phyloP scores from a whole-genome alignment of 1,284 basidiomycete species.

The Pyrrhoderma noxium region DNA sequence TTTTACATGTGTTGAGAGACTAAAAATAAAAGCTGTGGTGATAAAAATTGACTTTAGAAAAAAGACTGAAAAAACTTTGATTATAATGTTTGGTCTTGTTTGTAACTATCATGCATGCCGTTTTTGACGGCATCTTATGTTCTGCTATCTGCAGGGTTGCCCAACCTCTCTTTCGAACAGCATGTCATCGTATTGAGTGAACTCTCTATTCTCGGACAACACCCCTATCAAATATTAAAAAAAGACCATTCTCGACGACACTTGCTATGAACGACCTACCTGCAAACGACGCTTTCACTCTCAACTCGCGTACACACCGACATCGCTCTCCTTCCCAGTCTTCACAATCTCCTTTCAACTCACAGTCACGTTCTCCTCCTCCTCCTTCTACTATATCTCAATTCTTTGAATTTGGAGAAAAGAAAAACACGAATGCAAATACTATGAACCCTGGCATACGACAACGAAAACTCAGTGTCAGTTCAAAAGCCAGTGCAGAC shows the following conservation, averaged over 20 bases:
- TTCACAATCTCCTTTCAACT: constrained; percentile 30
- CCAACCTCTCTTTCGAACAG: too few relatives aligned
- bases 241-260: background rate
- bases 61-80: too few relatives aligned
- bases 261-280: constrained; percentile 35
- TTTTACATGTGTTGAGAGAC: too few relatives aligned
- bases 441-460: background rate
- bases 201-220: background rate
- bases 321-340: constrained; percentile 32
- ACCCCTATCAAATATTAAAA: background rate
- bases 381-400: background rate
- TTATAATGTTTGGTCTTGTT: background rate
- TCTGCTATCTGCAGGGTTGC: background rate
- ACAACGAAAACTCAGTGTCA: background rate
- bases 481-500: background rate
- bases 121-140: background rate
- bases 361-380: background rate
- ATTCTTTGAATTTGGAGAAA: background rate
- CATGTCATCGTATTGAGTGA: too few relatives aligned
- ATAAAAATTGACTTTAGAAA: too few relatives aligned
- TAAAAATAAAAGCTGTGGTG: too few relatives aligned
- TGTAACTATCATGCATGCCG: background rate
- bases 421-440: background rate
- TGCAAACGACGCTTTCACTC: constrained; percentile 46
- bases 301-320: constrained; percentile 30